Evolutionary conservation across 345 rosid species (phyloP).

Genomic region (Nasturtium officinale): DNA sequence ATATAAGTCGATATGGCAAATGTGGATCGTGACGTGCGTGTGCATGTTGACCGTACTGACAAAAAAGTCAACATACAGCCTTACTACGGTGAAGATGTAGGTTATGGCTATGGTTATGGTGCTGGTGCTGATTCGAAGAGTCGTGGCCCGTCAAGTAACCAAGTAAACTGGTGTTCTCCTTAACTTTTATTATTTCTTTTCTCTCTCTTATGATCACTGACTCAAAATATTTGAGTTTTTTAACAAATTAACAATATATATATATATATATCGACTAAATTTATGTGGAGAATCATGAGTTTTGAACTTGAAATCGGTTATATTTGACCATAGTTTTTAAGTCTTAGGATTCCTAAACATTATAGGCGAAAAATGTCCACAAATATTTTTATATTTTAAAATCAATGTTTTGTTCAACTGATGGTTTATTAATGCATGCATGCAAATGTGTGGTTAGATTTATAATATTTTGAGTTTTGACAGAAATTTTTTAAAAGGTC

Average conservation of each 20-base stretch:
- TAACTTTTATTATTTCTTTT: too few relatives aligned
- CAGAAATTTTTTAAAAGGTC: neutral
- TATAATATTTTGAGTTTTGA: neutral
- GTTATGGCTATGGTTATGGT: constrained; percentile 27
- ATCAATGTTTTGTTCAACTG: neutral
- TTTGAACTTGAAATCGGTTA: neutral
- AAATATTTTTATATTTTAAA: neutral
- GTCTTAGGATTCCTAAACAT: neutral
- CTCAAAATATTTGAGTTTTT: neutral
- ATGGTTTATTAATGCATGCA: constrained; percentile 16
- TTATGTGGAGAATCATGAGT: neutral
- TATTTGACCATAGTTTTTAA: neutral
- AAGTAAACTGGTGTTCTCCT: constrained; percentile 18
- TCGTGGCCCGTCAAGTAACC: constrained; percentile 39
- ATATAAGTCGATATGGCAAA: constrained; percentile 33
- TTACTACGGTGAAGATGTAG: constrained; percentile 13
- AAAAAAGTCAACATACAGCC: constrained; percentile 33
- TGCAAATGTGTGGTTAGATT: neutral
- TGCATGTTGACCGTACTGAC: constrained; percentile 29
- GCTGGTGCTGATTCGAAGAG: constrained; percentile 16
- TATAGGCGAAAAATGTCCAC: neutral
- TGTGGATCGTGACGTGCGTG: constrained; percentile 38
- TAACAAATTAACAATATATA: neutral
- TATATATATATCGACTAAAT: too few relatives aligned
- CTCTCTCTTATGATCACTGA: neutral